These are phyloP conservation scores for Boletus rubescentipes DNA, from an alignment of 768 basidiomycete genomes.

Conservation along the genomic window DNA sequence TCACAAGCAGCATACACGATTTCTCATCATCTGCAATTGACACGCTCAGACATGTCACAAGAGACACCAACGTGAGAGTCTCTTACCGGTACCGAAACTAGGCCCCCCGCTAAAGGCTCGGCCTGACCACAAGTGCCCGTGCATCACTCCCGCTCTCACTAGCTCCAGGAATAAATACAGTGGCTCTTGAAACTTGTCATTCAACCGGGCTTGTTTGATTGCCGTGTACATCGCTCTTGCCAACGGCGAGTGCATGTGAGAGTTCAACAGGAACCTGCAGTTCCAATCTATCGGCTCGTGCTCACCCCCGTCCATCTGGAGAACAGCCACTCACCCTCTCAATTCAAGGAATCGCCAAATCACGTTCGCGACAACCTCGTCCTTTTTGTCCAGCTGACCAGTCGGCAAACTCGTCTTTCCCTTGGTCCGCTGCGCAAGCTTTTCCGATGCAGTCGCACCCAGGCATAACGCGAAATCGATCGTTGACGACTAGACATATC, in stretches of 20 bases:
- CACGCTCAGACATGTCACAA: conserved; percentile 21
- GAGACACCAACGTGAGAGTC: conserved; percentile 32
- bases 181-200: conserved; percentile 98
- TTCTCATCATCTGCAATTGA: conserved; percentile 80
- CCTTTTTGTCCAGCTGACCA: conserved; percentile 87
- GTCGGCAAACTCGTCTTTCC: conserved; percentile 47
- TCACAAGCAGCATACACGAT: conserved; percentile 90
- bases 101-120: conserved; percentile 92
- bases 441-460: conserved; percentile 83
- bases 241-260: conserved; percentile 85
- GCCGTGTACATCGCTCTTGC: conserved; percentile 91
- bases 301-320: conserved; percentile 1
- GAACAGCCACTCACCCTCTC: conserved; percentile 61
- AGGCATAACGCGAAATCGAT: conserved; percentile 95
- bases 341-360: conserved; percentile 98
- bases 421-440: conserved; percentile 79
- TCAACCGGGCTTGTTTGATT: conserved; percentile 73
- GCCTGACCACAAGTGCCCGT: conserved; percentile 87
- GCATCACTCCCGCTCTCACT: conserved; percentile 94
- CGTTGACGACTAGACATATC: conserved; percentile 75
- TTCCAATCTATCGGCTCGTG: conserved; percentile 10
- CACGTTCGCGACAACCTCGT: conserved; percentile 96
- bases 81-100: conserved; percentile 84
- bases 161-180: conserved; percentile 94
- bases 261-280: conserved; percentile 80